Evolutionary conservation across 2,329 filamentous ascomycete species (phyloP), one percentile per base, ranked within the genome.

Genomic region (Cladosporium velox): DNA sequence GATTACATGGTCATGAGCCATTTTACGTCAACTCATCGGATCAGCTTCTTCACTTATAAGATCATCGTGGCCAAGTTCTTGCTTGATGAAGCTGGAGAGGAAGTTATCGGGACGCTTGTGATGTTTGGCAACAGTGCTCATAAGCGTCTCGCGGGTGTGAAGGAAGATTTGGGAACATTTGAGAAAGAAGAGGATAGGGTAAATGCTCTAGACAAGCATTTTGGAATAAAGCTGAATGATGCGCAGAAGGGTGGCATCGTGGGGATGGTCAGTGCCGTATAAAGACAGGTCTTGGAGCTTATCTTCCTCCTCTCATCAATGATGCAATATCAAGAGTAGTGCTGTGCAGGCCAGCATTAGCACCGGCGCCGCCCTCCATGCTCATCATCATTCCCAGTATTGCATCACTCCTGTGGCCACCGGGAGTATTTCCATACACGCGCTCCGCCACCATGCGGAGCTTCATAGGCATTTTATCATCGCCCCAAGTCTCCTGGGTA

Each of bases 1-100:
- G 89, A 91, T 75, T 91, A 87, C 70, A 81, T 80, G 32, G 77
- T 88, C 1, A 80, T 89, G 79, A 90, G 87, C 76, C 85, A 80
- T 69, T 84, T 74, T 54, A 85, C 84, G 1, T 86, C 84, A 69
- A 81, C 81, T 54, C 79, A 76, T 65, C 74, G 78, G 47, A 74
- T 75, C 44, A 85, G 81, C 67, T 85, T 82, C 73, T 89, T 90
- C 74, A 85, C 83, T 14, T 77, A 80, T 62, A 82, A 74, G 3
- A 75, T 89, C 44, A 74, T 89, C 26, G 81, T 84, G 65, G 79
- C 82, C 65, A 83, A 80, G 73, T 87, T 87, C 75, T 77, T 90
- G 67, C 72, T 86, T 62, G 63, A 74, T 35, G 70, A 77, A 49
- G 75, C 73, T 18, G 73, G 76, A 64, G 66, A 76, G 47, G 67